Evolutionary conservation across 164 flowering plant species (phyloP), one percentile per base, ranked within the genome.

Genomic region (Magnolia officinalis): DNA sequence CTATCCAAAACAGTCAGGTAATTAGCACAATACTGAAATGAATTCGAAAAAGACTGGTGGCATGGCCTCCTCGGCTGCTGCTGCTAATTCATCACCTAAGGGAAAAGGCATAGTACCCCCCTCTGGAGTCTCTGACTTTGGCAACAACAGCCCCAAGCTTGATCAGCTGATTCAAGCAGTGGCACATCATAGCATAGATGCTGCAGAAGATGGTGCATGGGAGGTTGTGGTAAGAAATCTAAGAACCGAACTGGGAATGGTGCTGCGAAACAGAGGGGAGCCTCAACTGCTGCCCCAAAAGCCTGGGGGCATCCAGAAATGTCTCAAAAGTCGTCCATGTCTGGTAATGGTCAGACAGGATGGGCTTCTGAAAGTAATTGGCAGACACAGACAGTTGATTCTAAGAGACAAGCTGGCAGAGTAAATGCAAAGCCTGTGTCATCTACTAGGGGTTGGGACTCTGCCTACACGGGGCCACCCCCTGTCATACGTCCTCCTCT

Each of bases 201-300:
- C 87, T 58, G 80, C 77, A 6, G 79, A 85, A 13, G 91, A 86
- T 82, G 91, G 89, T 37, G 83, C 76, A 2, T 89, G 97, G 97
- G 91, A 87, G 75, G 90, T 85, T 76, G 67, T 67, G 69, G 80
- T 1, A 90, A 68, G 77, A 94, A 92, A 74, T 11, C 86, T 19
- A 91, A 85, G 75, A 89, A 88, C 72, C 84, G 77, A 82, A 82
- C 79, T 74, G 87, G 84, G 76, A 81, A 71, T 77, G 79, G 78
- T 80, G 80, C 82, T 73, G 78, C 80, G 63, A 87, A 79, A 80
- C 78, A 76, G 26, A 76, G 86, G 85, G 85, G 71, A 51, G 20
- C 84, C 50, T 87, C 81, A 66, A 79, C 67, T 74, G 59, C 86
- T 24, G 78, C 71, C 75, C 8, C 88, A 51, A 87, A 66, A 67